Conservation (phyloP, 73 alveolate genomes). For the Tetrahymena elliotti region DNA sequence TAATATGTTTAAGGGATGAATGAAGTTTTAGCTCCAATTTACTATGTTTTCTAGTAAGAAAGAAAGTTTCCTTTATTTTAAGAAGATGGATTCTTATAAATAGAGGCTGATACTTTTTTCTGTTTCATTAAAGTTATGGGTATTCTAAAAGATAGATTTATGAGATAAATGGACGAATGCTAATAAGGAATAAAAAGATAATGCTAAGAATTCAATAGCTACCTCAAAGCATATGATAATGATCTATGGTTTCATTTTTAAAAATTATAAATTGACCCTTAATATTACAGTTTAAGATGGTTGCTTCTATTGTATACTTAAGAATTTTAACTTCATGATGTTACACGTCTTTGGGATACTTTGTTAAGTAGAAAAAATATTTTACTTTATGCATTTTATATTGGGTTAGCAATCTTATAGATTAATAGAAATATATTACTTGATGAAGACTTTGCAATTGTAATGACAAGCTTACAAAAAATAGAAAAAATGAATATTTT, state of each 20-base stretch:
- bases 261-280: background rate
- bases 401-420: background rate
- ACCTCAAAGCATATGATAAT: background rate
- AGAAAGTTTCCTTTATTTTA: background rate
- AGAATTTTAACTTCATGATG: background rate
- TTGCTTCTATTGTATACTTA: background rate
- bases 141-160: background rate
- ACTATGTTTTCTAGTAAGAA: background rate
- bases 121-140: background rate
- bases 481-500: background rate
- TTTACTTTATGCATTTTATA: background rate
- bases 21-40: background rate
- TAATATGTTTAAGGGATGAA: background rate
- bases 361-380: background rate
- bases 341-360: background rate
- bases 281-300: background rate
- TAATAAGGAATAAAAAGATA: background rate
- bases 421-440: background rate
- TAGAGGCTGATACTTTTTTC: background rate
- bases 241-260: background rate
- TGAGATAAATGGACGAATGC: background rate
- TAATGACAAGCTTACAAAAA: background rate
- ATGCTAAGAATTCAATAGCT: background rate
- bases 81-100: background rate
- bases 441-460: background rate